Base-by-base conservation (phyloP, 2,329 filamentous ascomycete species). In the Colletotrichum sp. region DNA sequence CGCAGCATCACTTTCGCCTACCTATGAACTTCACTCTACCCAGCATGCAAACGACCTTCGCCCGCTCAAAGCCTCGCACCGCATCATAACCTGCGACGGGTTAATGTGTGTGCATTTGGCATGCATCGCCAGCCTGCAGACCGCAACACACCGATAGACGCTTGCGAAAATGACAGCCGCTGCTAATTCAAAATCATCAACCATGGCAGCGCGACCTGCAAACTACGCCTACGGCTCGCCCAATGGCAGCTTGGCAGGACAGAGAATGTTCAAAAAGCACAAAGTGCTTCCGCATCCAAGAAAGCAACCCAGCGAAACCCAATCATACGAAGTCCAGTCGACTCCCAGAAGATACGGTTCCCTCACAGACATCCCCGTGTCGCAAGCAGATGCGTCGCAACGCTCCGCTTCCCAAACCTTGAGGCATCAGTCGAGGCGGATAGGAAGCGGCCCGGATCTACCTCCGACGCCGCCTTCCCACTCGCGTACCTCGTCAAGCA, bases 401-500 rank as follows among this genome's bases (percentile, higher is more conserved):
- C 79, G 84, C 16, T 82, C 85, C 16, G 87, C 83, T 75, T 83
- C 86, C 13, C 84, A 84, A 73, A 84, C 81, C 25, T 81, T 86
- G 68, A 87, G 85, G 77, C 87, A 86, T 77, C 86, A 88, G 71
- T 80, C 85, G 62, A 84, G 83, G 70, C 85, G 84, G 57, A 85
- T 87, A 77, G 84, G 84, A 66, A 85, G 83, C 49, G 87, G 88
- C 3, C 89, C 89, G 22, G 88, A 88, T 78, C 84, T 90, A 49
- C 92, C 92, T 55, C 92, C 92, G n/a, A 93, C 92, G 30, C 92
- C 92, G 63, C 92, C 92, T 19, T 88, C 88, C 64, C 90, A 92
- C 80, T 92, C 91, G 57, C 88, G 90, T 75, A 89, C 88, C 64
- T 91, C 91, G 11, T 92, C 90, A 4, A 87, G 87, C 66, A 89